Evolutionary conservation across 176 grass and related monocot genomes (phyloP).

Genomic region (Carex kokanica): DNA sequence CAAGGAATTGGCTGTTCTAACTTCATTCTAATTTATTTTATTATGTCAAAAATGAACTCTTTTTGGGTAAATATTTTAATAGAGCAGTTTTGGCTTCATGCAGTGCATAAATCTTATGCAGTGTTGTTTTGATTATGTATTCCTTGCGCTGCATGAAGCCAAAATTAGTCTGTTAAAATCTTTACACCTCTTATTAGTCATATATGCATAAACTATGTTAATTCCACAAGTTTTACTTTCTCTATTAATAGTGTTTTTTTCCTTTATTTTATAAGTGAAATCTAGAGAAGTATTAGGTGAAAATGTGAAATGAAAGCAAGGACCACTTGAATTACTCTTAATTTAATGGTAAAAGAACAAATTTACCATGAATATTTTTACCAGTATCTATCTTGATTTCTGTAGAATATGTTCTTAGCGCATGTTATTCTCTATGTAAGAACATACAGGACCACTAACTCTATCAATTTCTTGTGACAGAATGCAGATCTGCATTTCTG

Average conservation of each 20-base stretch:
- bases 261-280: neutral
- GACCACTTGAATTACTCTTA: neutral
- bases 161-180: too few relatives aligned
- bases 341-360: neutral
- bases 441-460: conserved; percentile 6
- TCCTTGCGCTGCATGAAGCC: too few relatives aligned
- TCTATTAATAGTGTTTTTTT: neutral
- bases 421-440: neutral
- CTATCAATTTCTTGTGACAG: neutral
- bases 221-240: neutral
- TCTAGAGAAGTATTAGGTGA: neutral
- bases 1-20: too few relatives aligned
- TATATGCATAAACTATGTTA: neutral
- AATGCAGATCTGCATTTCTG: conserved; percentile 8
- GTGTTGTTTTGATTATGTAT: too few relatives aligned
- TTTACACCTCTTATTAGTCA: too few relatives aligned
- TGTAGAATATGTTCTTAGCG: neutral
- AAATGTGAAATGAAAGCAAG: neutral
- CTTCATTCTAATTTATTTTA: too few relatives aligned
- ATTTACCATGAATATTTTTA: neutral
- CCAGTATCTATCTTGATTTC: neutral
- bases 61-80: too few relatives aligned
- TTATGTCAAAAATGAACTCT: too few relatives aligned
- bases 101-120: too few relatives aligned
- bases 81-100: too few relatives aligned